Evolutionary conservation across 73 alveolate genomes (phyloP).

Genomic region (Uronychia setigera): DNA sequence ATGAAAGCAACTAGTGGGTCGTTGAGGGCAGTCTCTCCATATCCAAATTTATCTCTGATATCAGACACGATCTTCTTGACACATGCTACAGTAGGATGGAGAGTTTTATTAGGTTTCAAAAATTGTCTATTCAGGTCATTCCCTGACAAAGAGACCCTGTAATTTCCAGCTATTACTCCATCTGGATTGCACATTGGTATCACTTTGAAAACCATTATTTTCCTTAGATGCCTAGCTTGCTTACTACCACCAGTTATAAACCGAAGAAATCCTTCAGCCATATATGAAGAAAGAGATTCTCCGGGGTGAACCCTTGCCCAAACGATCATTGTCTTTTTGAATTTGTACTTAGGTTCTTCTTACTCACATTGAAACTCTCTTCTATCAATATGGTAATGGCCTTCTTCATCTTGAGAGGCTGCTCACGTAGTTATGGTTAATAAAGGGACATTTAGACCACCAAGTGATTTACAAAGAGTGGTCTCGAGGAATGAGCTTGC

Average conservation of each 20-base stretch:
- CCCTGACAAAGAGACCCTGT: conserved; percentile 78
- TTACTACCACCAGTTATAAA: conserved; percentile 39
- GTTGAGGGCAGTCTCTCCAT: conserved; percentile 48
- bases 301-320: conserved; percentile 93
- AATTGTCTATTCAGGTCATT: conserved; percentile 81
- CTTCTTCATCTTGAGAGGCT: not conserved
- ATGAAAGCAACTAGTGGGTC: conserved; percentile 49
- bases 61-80: conserved; percentile 66
- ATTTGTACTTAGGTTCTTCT: conserved; percentile 29
- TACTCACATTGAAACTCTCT: conserved; percentile 12
- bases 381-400: conserved; percentile 23
- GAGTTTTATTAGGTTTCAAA: conserved; percentile 37
- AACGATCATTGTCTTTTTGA: conserved; percentile 53
- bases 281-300: conserved; percentile 79
- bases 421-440: conserved; percentile 49
- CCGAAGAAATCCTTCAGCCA: conserved; percentile 76
- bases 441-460: conserved; percentile 67
- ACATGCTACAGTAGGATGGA: conserved; percentile 62
- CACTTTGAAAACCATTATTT: conserved; percentile 77
- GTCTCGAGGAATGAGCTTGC: conserved; percentile 11
- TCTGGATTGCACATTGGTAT: conserved; percentile 93
- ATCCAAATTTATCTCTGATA: conserved; percentile 45
- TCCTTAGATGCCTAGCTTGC: conserved; percentile 65
- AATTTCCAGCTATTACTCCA: conserved; percentile 92
- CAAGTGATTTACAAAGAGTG: conserved; percentile 35